Evolutionary conservation across 176 grass and related monocot species (phyloP).

Genomic region (Alloteropsis semialata): DNA sequence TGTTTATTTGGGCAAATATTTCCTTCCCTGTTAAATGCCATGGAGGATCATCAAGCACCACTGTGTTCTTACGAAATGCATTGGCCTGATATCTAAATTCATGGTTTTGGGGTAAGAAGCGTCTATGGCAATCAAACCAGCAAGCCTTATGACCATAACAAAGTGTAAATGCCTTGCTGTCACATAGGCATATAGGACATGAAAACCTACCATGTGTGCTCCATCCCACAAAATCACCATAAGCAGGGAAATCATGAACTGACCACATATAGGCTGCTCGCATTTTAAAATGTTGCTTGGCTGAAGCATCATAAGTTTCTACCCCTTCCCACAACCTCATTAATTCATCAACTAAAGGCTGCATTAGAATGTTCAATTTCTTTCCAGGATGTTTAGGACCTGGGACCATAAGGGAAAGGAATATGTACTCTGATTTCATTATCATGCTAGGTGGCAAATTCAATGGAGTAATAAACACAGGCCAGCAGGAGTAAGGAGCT

Average conservation of each 20-base stretch:
- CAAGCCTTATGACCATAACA: not conserved
- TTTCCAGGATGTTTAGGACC: not conserved
- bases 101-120: not conserved
- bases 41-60: not conserved
- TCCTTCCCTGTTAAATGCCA: too few relatives aligned
- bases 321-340: not conserved
- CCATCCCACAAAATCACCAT: conserved; percentile 1
- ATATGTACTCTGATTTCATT: not conserved
- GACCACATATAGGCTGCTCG: not conserved
- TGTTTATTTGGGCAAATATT: not conserved
- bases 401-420: not conserved
- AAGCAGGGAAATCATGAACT: not conserved
- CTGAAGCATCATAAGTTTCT: not conserved
- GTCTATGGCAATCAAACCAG: not conserved
- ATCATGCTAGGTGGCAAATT: not conserved
- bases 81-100: not conserved
- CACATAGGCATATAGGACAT: not conserved
- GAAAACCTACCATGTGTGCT: not conserved
- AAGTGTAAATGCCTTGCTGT: not conserved
- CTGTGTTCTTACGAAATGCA: conserved; percentile 1
- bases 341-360: not conserved
- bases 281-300: not conserved
- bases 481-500: not conserved
- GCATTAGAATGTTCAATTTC: not conserved
- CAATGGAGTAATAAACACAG: not conserved